A percentile compares a stretch with the other conserved stretches of the same genome.
phyloP scores from a whole-genome alignment of 495 filamentous ascomycete genomes.

The Talaromyces stipitatus region DNA sequence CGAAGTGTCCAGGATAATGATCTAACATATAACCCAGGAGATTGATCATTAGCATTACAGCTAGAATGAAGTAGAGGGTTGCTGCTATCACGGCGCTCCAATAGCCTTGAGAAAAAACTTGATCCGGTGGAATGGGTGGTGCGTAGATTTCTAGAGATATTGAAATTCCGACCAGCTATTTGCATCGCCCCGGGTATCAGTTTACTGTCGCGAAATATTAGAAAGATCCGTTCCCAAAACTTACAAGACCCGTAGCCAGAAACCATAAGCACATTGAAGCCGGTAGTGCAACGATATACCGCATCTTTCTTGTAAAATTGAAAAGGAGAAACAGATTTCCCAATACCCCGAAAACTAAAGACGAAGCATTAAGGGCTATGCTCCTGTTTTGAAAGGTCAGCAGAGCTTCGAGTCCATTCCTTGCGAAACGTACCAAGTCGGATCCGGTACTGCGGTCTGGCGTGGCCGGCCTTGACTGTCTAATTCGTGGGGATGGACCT shows the following conservation, averaged over 20 bases:
- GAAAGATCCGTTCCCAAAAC: slow-evolving; percentile 14
- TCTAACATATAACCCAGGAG: slow-evolving; percentile 73
- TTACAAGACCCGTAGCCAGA: slow-evolving; percentile 56
- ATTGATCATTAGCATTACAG: slow-evolving; percentile 61
- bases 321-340: slow-evolving; percentile 68
- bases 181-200: not conserved
- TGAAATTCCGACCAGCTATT: slow-evolving; percentile 53
- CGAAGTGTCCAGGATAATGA: slow-evolving; percentile 69
- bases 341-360: slow-evolving; percentile 55
- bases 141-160: slow-evolving; percentile 52
- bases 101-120: slow-evolving; percentile 66
- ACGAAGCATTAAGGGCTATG: slow-evolving; percentile 55
- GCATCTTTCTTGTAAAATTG: slow-evolving; percentile 75
- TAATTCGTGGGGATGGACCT: slow-evolving; percentile 21
- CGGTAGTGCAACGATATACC: slow-evolving; percentile 71
- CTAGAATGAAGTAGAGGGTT: slow-evolving; percentile 55
- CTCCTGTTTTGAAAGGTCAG: slow-evolving; percentile 18
- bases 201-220: not conserved
- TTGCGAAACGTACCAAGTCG: slow-evolving; percentile 36
- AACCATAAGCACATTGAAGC: slow-evolving; percentile 63
- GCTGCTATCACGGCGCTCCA: slow-evolving; percentile 72
- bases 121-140: slow-evolving; percentile 46
- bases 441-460: slow-evolving; percentile 39
- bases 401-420: not conserved
- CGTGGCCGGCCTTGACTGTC: slow-evolving; percentile 16